Conservation (phyloP, 192 early-diverging fungal genomes). For the Rhizophagus clarus region DNA sequence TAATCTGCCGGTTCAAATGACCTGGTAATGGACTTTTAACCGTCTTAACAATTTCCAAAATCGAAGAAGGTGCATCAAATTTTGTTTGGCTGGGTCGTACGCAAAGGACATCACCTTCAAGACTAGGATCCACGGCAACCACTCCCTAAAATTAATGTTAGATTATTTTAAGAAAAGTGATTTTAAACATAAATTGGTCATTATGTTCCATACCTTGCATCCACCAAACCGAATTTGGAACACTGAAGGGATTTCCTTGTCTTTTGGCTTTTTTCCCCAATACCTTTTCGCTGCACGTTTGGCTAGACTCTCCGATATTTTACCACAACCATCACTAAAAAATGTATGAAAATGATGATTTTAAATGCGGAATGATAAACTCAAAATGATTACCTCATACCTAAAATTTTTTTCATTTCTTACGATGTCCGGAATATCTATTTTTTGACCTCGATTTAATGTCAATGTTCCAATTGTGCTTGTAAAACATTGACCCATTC, state of each 20-base stretch:
- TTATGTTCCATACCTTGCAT: constrained; percentile 43
- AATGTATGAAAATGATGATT: neutral
- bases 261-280: constrained; percentile 37
- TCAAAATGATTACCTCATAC: neutral
- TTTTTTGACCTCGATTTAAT: constrained; percentile 42
- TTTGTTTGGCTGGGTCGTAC: constrained; percentile 63
- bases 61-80: constrained; percentile 50
- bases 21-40: constrained; percentile 48
- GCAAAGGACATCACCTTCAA: constrained; percentile 40
- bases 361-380: neutral
- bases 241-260: constrained; percentile 55
- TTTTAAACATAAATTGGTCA: too few relatives aligned
- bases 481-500: constrained; percentile 76
- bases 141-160: constrained; percentile 43
- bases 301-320: constrained; percentile 56
- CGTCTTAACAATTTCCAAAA: constrained; percentile 60
- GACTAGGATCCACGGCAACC: constrained; percentile 37
- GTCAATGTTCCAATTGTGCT: constrained; percentile 56
- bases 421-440: constrained; percentile 59
- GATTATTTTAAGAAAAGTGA: neutral
- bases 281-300: constrained; percentile 15
- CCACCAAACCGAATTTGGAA: constrained; percentile 73
- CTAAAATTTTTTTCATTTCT: constrained; percentile 44
- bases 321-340: constrained; percentile 79
- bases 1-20: constrained; percentile 68